Evolutionary conservation across 768 basidiomycete species (phyloP), one percentile per base, ranked within the genome.

Genomic region (Trametes elegans): DNA sequence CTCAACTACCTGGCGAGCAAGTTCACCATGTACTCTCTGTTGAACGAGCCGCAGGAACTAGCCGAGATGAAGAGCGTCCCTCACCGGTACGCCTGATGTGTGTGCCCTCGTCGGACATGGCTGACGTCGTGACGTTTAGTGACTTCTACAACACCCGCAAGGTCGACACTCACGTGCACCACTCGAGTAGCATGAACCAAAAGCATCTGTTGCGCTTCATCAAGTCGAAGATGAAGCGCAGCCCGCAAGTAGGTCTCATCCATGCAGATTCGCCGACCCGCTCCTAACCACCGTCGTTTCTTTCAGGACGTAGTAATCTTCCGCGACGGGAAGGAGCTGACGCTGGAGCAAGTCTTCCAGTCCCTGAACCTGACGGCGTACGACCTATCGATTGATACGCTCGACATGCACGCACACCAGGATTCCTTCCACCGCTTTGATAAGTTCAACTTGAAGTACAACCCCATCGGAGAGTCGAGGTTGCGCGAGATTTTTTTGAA

Each of bases 121-220:
- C 39, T 31, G 29, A 38, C n/a, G 13, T 0, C 23, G 11, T 27
- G 5, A 7, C 19, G 10, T 55, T n/a, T 66, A 95, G 96, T 56
- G 97, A 99, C 73, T 98, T 99, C 64, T 99, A 99, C 73, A 99
- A 99, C 68, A 79, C 93, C 46, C 86, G 97, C 23, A 99, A 99
- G 69, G 97, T 99, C 56, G 97, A 99, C 67, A 99, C 97, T 7
- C 97, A 99, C 71, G 92, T 99, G 26, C 97, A 99, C 65, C 93
- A 98, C 68, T 96, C 96, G 3, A 97, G 95, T 57, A 91, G 92
- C 72, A 98, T 98, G 95, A 99, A 99, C 69, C 97, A 99, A 71
- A 99, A 99, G 70, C 97, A 99, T 73, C 74, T 99, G 18, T 75
- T 99, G 11, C 92, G 97, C 8, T 98, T 99, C 74, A 98, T 99